These are phyloP conservation scores for Endotrypanum monterogeii DNA, from an alignment of 208 protist species.

Conservation along the genomic window DNA sequence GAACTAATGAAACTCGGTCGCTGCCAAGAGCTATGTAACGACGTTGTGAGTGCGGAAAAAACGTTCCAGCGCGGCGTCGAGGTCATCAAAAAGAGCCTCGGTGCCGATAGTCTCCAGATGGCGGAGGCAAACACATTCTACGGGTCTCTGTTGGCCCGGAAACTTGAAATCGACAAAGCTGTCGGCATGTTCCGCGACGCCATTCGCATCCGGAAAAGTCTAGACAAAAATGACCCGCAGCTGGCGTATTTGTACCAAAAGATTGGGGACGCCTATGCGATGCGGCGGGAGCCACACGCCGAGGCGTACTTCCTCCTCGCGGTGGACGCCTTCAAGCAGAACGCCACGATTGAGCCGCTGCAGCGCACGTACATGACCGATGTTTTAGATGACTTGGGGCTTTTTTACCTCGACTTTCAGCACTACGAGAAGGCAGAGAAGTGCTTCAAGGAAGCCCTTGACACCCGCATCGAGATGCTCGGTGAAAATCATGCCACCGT, in stretches of 20 bases:
- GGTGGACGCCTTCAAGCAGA: slow-evolving; percentile 80
- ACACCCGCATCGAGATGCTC: slow-evolving; percentile 87
- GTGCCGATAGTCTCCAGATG: slow-evolving; percentile 62
- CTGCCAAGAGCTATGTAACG: slow-evolving; percentile 82
- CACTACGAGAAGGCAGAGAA: slow-evolving; percentile 90
- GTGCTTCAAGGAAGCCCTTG: slow-evolving; percentile 87
- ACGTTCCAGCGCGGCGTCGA: slow-evolving; percentile 66
- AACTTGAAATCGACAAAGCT: slow-evolving; percentile 62
- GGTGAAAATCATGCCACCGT: slow-evolving; percentile 87
- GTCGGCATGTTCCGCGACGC: slow-evolving; percentile 72
- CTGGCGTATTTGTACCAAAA: slow-evolving; percentile 90
- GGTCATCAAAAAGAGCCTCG: slow-evolving; percentile 65
- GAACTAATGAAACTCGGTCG: slow-evolving; percentile 86
- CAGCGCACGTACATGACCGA: slow-evolving; percentile 90
- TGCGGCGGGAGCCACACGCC: slow-evolving; percentile 77
- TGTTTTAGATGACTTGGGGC: slow-evolving; percentile 86
- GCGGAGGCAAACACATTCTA: slow-evolving; percentile 84
- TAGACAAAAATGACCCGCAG: slow-evolving; percentile 73
- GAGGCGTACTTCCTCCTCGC: slow-evolving; percentile 88
- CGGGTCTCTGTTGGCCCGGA: slow-evolving; percentile 66
- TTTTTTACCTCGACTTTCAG: slow-evolving; percentile 89
- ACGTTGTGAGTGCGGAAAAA: slow-evolving; percentile 66
- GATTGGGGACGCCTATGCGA: slow-evolving; percentile 82
- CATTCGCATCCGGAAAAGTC: slow-evolving; percentile 70
- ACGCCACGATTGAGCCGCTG: slow-evolving; percentile 71